Percentiles rank a stretch among this genome's conserved stretches.
These are phyloP conservation scores for Phylloboletellus chloephorus DNA, from an alignment of 1,284 basidiomycete species.

Conservation along the genomic window DNA sequence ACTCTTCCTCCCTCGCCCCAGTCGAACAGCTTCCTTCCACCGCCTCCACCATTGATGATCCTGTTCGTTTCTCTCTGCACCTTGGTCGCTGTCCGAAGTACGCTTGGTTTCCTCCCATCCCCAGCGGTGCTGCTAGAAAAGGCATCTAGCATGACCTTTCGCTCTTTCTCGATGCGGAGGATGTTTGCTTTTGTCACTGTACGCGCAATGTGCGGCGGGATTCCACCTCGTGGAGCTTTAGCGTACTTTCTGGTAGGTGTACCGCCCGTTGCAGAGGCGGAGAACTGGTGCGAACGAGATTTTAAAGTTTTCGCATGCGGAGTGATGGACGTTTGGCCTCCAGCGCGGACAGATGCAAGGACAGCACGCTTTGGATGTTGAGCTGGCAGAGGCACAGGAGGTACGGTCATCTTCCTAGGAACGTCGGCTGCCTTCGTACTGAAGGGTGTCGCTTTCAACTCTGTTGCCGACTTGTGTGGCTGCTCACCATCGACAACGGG, in stretches of 20 bases:
- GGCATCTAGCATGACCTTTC: slow-evolving; percentile 18
- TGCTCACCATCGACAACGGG: background rate
- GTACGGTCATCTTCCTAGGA: background rate
- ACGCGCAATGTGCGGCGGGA: slow-evolving; percentile 30
- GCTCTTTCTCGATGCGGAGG: slow-evolving; percentile 25
- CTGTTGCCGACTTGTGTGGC: background rate
- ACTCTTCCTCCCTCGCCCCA: slow-evolving; percentile 5
- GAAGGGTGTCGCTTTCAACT: background rate
- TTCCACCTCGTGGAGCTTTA: slow-evolving; percentile 25
- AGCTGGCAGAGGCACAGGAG: background rate
- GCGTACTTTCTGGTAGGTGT: slow-evolving; percentile 7
- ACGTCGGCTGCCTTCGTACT: background rate
- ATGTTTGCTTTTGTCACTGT: slow-evolving; percentile 27
- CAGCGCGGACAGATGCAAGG: slow-evolving; percentile 3
- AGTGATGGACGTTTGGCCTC: background rate
- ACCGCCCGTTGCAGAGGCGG: background rate
- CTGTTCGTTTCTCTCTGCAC: slow-evolving; percentile 6
- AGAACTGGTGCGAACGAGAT: slow-evolving; percentile 2
- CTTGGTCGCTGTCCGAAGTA: slow-evolving; percentile 14
- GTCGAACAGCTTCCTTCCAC: slow-evolving; percentile 4
- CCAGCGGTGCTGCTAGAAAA: slow-evolving; percentile 3
- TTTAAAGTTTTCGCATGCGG: slow-evolving; percentile 10
- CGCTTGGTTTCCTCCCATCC: slow-evolving; percentile 24
- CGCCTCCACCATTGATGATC: background rate
- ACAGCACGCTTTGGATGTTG: background rate